These are phyloP conservation scores for Maudiozyma humilis DNA, from an alignment of 1,139 yeast genomes.

Conservation along the genomic window DNA sequence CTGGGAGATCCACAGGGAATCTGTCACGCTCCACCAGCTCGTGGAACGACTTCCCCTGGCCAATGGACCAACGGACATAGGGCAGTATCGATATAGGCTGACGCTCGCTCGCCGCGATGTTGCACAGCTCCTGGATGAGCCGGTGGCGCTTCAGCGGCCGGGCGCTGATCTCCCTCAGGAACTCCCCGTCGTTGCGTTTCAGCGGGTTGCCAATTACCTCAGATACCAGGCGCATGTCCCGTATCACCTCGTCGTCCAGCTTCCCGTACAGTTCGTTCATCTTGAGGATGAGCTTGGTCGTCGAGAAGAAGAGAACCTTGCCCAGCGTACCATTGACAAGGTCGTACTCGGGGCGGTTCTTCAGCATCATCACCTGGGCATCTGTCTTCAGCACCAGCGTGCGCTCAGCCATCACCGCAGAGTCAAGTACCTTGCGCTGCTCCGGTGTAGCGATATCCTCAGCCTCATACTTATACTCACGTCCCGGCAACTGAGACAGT, in stretches of 20 bases:
- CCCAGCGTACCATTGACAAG: slow-evolving; percentile 92
- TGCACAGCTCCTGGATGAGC: slow-evolving; percentile 31
- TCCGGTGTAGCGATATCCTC: slow-evolving; percentile 37
- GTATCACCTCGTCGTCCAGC: slow-evolving; percentile 21
- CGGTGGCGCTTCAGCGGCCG: slow-evolving; percentile 16
- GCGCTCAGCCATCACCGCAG: slow-evolving; percentile 58
- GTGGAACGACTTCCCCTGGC: slow-evolving; percentile 18
- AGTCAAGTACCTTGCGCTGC: slow-evolving; percentile 37
- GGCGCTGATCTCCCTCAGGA: slow-evolving; percentile 20
- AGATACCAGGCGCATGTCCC: slow-evolving; percentile 31
- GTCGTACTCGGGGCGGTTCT: slow-evolving; percentile 67
- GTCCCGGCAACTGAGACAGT: slow-evolving; percentile 40
- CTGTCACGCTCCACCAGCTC: slow-evolving; percentile 27
- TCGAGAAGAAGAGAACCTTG: slow-evolving; percentile 41
- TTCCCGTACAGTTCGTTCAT: slow-evolving; percentile 20
- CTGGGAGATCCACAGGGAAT: slow-evolving; percentile 30
- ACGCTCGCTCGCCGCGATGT: slow-evolving; percentile 33
- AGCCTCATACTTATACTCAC: slow-evolving; percentile 37
- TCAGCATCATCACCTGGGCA: slow-evolving; percentile 94
- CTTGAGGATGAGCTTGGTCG: slow-evolving; percentile 20
- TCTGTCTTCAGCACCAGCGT: slow-evolving; percentile 60
- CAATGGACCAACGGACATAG: slow-evolving; percentile 44
- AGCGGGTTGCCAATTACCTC: slow-evolving; percentile 27
- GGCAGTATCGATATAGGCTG: slow-evolving; percentile 35
- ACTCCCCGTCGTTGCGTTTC: slow-evolving; percentile 19